Conservation (phyloP, 2,329 filamentous ascomycete species). For the Phaeoacremonium minimum region DNA sequence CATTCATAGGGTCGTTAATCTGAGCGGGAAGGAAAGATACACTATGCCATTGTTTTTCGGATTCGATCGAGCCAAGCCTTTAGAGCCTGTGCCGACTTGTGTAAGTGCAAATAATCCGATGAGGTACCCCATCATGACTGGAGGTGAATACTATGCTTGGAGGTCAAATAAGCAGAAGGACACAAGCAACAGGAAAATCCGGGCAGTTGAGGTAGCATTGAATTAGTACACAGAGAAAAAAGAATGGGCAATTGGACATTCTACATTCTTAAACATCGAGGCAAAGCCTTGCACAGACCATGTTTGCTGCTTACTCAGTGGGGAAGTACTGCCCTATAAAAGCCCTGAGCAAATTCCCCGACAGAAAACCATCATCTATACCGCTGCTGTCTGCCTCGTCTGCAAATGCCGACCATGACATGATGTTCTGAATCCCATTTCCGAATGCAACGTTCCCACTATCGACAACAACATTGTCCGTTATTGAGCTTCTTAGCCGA, state of each 20-base stretch:
- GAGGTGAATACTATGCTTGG: conserved; percentile 23
- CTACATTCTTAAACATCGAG: too few relatives aligned
- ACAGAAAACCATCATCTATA: not conserved
- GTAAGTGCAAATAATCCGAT: conserved; percentile 21
- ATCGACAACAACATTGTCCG: too few relatives aligned
- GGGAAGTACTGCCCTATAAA: not conserved
- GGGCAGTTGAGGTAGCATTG: too few relatives aligned
- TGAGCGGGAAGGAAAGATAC: conserved; percentile 27
- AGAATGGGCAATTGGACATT: too few relatives aligned
- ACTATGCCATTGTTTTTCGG: conserved; percentile 35
- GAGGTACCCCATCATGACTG: conserved; percentile 26
- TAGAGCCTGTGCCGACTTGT: conserved; percentile 25
- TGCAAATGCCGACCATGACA: too few relatives aligned
- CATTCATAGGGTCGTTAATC: conserved; percentile 32
- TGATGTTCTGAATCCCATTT: too few relatives aligned
- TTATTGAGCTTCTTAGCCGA: too few relatives aligned
- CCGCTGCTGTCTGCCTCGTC: not conserved
- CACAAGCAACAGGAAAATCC: not conserved
- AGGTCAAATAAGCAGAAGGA: not conserved
- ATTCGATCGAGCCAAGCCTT: conserved; percentile 18
- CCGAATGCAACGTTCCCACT: too few relatives aligned
- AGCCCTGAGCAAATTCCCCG: not conserved
- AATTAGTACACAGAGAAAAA: too few relatives aligned
- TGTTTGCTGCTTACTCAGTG: too few relatives aligned
- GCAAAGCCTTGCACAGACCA: too few relatives aligned